Percentiles rank a stretch among this genome's conserved stretches.
phyloP scores from a whole-genome alignment of 202 grass and related monocot genomes.

The Bolboschoenoplectus hybrid region DNA sequence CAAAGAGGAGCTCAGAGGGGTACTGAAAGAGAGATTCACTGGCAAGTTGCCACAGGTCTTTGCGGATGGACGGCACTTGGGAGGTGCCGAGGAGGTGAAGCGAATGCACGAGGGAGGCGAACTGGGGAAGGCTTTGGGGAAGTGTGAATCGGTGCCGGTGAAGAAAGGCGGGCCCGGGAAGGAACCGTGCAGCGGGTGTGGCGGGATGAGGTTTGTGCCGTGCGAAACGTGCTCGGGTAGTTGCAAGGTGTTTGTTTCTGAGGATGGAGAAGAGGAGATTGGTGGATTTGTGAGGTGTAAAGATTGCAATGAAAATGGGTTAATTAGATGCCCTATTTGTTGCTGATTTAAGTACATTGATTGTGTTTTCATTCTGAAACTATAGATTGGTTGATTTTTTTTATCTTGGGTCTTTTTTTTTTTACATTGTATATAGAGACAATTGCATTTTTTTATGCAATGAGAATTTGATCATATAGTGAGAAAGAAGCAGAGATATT shows the following conservation, averaged over 20 bases:
- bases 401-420: not conserved
- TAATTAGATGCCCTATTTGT: constrained; percentile 77
- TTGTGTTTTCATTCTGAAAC: not conserved
- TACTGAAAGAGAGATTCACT: constrained; percentile 33
- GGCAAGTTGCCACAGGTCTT: constrained; percentile 70
- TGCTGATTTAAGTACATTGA: constrained; percentile 43
- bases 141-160: constrained; percentile 53
- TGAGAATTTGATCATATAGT: constrained; percentile 12
- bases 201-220: constrained; percentile 72
- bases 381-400: constrained; percentile 22
- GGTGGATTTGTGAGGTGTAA: constrained; percentile 65
- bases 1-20: constrained; percentile 73
- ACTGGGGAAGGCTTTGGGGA: constrained; percentile 48
- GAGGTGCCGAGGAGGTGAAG: constrained; percentile 66
- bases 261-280: constrained; percentile 22
- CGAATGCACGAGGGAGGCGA: constrained; percentile 82
- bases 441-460: constrained; percentile 24
- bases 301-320: constrained; percentile 94
- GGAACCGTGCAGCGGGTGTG: constrained; percentile 62
- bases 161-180: constrained; percentile 13
- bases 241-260: constrained; percentile 79
- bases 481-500: not conserved
- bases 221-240: constrained; percentile 90
- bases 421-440: constrained; percentile 26
- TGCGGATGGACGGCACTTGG: constrained; percentile 63